Percentiles rank a stretch among this genome's conserved stretches.
phyloP scores from a whole-genome alignment of 164 flowering plant genomes.

The Aristolochia californica region DNA sequence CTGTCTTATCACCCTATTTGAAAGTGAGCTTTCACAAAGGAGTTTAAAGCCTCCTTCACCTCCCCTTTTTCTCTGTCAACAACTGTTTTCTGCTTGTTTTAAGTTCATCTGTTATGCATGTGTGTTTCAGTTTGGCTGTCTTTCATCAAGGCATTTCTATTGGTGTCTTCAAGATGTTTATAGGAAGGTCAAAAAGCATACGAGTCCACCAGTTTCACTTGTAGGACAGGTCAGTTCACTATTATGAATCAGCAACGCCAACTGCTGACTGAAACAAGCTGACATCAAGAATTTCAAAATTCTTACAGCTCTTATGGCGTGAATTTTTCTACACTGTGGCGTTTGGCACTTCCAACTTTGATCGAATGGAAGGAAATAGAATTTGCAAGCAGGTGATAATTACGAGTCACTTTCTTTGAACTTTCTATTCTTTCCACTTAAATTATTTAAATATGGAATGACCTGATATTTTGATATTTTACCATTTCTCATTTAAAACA shows the following conservation, averaged over 20 bases:
- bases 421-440: no score
- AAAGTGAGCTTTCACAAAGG: constrained; percentile 45
- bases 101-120: constrained; percentile 23
- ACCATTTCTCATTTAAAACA: no score
- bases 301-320: constrained; percentile 78
- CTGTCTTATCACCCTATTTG: constrained; percentile 86
- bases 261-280: constrained; percentile 8
- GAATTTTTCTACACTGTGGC: constrained; percentile 88
- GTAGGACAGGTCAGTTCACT: constrained; percentile 62
- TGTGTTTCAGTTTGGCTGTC: background rate
- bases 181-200: constrained; percentile 30
- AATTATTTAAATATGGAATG: no score
- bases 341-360: constrained; percentile 87
- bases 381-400: constrained; percentile 82
- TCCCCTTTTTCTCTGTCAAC: constrained; percentile 42
- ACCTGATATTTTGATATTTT: no score
- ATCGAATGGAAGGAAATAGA: constrained; percentile 65
- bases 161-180: background rate
- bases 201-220: constrained; percentile 91
- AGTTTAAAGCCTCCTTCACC: background rate
- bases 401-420: background rate
- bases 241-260: background rate
- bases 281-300: constrained; percentile 6
- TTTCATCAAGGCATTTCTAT: background rate
- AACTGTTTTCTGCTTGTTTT: constrained; percentile 51